Evolutionary conservation across 805 yeast species (phyloP).

Genomic region (Zygotorulaspora florentina): DNA sequence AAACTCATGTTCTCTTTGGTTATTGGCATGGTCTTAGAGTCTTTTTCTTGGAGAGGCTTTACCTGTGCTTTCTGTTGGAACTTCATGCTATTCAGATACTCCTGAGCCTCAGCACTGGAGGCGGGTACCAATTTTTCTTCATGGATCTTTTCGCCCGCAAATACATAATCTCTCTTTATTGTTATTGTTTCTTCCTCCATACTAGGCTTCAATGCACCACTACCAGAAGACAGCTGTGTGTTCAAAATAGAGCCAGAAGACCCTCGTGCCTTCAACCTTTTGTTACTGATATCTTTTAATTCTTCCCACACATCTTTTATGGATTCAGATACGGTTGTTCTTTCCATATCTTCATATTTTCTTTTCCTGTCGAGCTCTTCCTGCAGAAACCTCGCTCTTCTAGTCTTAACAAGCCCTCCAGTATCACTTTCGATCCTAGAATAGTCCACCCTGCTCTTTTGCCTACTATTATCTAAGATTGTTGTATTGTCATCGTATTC

Average conservation of each 20-base stretch:
- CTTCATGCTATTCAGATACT: constrained; percentile 58
- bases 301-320: constrained; percentile 54
- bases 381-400: constrained; percentile 56
- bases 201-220: constrained; percentile 2
- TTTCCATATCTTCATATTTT: constrained; percentile 32
- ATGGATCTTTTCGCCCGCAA: constrained; percentile 79
- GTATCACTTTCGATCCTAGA: constrained; percentile 49
- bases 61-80: constrained; percentile 28
- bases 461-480: constrained; percentile 29
- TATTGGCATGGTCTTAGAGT: not conserved
- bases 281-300: constrained; percentile 38
- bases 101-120: constrained; percentile 82
- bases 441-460: constrained; percentile 35
- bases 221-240: constrained; percentile 11
- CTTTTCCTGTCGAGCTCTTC: constrained; percentile 26
- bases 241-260: constrained; percentile 27
- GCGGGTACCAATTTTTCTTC: constrained; percentile 76
- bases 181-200: constrained; percentile 49
- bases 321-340: constrained; percentile 35
- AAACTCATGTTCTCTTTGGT: not conserved
- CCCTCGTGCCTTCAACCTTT: constrained; percentile 24
- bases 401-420: constrained; percentile 67
- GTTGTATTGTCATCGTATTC: constrained; percentile 32
- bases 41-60: constrained; percentile 3
- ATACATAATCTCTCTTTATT: constrained; percentile 74